phyloP scores from a whole-genome alignment of 2,329 filamentous ascomycete species.

The Bertia moriformis region DNA sequence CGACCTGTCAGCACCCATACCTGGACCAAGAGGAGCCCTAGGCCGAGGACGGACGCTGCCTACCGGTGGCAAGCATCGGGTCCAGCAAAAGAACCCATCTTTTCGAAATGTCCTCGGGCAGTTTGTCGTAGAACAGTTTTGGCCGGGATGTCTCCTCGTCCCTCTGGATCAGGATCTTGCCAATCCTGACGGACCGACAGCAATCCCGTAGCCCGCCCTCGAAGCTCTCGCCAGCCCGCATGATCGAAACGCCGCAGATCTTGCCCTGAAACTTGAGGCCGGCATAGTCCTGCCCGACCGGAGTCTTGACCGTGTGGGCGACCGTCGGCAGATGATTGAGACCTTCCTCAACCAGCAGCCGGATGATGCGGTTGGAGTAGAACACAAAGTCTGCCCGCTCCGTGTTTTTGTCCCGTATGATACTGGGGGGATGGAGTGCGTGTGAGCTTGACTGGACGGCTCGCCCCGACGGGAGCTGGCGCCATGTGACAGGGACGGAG shows the following conservation, averaged over 20 bases:
- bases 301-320: constrained; percentile 77
- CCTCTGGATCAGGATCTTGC: constrained; percentile 94
- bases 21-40: no score
- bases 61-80: constrained; percentile 98
- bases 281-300: constrained; percentile 73
- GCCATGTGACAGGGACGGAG: constrained; percentile 3
- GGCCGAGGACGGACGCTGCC: constrained; percentile 10
- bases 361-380: constrained; percentile 96
- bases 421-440: no score
- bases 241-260: constrained; percentile 96
- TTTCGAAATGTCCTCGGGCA: constrained; percentile 81
- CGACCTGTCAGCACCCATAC: constrained; percentile 1
- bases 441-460: constrained; percentile 5
- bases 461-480: constrained; percentile 2
- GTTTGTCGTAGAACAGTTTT: constrained; percentile 93
- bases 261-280: constrained; percentile 94
- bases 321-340: constrained; percentile 90
- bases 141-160: constrained; percentile 89
- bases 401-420: constrained; percentile 86
- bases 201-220: constrained; percentile 92
- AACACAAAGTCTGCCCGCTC: constrained; percentile 95
- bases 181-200: constrained; percentile 92
- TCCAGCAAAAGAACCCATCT: constrained; percentile 89
- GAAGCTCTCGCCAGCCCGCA: constrained; percentile 97
- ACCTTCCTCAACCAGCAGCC: constrained; percentile 88